Percentiles rank a stretch among this genome's conserved stretches.
Evolutionary conservation across 2,329 filamentous ascomycete genomes (phyloP).

Genomic region (Phaeosphaeria sp.): DNA sequence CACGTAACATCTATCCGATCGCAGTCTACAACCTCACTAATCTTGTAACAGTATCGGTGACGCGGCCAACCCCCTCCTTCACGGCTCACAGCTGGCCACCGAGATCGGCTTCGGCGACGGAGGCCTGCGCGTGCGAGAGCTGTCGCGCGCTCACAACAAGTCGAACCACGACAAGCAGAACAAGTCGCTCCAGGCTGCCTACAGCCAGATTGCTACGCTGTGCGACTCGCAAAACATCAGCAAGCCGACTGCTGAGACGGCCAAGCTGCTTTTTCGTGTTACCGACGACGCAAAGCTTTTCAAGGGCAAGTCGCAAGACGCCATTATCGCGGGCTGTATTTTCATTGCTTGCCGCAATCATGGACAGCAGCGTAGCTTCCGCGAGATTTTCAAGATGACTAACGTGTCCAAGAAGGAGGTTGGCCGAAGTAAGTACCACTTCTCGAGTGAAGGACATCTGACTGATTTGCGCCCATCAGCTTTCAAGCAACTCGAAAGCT

Average conservation of each 20-base stretch:
- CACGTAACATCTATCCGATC: neutral
- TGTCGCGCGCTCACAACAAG: conserved; percentile 85
- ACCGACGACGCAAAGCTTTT: conserved; percentile 91
- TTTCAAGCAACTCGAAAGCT: conserved; percentile 90
- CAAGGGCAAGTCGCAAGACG: conserved; percentile 94
- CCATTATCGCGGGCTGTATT: conserved; percentile 93
- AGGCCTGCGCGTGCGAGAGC: conserved; percentile 72
- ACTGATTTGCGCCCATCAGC: conserved; percentile 41
- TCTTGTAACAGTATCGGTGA: conserved; percentile 76
- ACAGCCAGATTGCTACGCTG: conserved; percentile 86
- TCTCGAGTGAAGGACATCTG: neutral
- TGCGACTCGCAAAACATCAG: conserved; percentile 74
- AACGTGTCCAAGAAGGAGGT: conserved; percentile 98
- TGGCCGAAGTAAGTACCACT: conserved; percentile 63
- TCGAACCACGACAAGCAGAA: conserved; percentile 81
- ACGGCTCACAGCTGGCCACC: conserved; percentile 88
- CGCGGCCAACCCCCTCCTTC: conserved; percentile 84
- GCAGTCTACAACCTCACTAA: neutral
- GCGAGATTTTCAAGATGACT: conserved; percentile 91
- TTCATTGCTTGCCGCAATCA: conserved; percentile 97
- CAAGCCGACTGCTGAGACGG: conserved; percentile 81
- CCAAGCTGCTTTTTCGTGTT: conserved; percentile 94
- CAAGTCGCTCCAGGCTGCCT: conserved; percentile 78
- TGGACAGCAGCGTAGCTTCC: conserved; percentile 85
- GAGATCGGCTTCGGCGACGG: conserved; percentile 83